A percentile compares a stretch with the other conserved stretches of the same genome.
phyloP scores from a whole-genome alignment of 2,329 filamentous ascomycete species.

The Fusarium proliferatum region DNA sequence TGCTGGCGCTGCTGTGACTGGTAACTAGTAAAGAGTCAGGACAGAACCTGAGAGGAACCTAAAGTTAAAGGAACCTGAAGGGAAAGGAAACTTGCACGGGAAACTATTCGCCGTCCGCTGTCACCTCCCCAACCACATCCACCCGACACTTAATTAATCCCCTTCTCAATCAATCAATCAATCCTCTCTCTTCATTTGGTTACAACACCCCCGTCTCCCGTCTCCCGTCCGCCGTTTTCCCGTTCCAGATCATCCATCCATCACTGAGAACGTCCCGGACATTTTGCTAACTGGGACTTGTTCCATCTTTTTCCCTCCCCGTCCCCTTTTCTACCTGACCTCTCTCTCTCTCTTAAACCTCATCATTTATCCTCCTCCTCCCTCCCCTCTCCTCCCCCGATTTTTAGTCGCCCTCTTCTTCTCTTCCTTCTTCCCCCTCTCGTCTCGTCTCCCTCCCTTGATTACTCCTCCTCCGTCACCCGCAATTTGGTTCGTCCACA shows the following conservation, averaged over 20 bases:
- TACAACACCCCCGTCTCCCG: constrained; percentile 34
- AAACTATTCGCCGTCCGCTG: constrained; percentile 33
- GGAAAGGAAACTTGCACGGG: constrained; percentile 33
- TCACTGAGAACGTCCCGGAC: constrained; percentile 26
- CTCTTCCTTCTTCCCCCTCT: constrained; percentile 3
- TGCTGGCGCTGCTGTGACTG: not conserved
- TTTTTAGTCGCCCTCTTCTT: constrained; percentile 24
- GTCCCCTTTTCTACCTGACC: constrained; percentile 19
- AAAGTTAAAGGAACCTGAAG: constrained; percentile 14
- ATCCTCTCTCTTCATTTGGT: constrained; percentile 1
- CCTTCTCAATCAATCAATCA: constrained; percentile 28
- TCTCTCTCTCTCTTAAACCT: constrained; percentile 15
- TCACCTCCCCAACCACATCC: constrained; percentile 45
- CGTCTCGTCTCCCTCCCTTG: constrained; percentile 20
- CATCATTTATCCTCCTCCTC: constrained; percentile 26
- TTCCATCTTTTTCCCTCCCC: constrained; percentile 31
- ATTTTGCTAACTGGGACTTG: constrained; percentile 34
- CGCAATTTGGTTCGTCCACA: constrained; percentile 27
- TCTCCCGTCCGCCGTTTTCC: constrained; percentile 43
- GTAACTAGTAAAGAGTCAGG: not conserved
- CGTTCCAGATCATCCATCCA: constrained; percentile 45
- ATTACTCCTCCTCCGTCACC: constrained; percentile 21
- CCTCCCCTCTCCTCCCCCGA: constrained; percentile 15
- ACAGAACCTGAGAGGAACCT: not conserved
- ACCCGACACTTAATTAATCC: constrained; percentile 27